phyloP scores from a whole-genome alignment of 768 basidiomycete genomes.

The Termitomyces bulborhizus region DNA sequence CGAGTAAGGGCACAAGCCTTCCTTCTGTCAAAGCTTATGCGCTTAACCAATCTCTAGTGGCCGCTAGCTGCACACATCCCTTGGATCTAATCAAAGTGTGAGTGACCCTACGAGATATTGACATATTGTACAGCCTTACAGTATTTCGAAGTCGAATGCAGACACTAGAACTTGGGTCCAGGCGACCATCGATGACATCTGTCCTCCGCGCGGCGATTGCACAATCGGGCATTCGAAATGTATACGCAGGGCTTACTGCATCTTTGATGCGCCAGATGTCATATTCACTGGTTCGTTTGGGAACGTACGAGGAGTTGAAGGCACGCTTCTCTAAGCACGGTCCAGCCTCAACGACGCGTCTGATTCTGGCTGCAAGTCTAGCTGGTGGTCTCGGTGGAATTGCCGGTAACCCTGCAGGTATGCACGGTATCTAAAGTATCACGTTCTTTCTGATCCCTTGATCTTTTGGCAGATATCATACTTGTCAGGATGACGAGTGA shows the following conservation, averaged over 20 bases:
- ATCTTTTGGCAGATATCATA: constrained; percentile 46
- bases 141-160: constrained; percentile 64
- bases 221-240: constrained; percentile 62
- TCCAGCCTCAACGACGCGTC: constrained; percentile 43
- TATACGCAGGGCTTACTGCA: constrained; percentile 79
- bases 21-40: background rate
- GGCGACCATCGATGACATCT: constrained; percentile 57
- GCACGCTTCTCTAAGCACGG: constrained; percentile 42
- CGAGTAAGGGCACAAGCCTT: constrained; percentile 36
- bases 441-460: background rate
- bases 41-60: constrained; percentile 42
- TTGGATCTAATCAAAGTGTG: constrained; percentile 84
- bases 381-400: constrained; percentile 81
- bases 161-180: constrained; percentile 48
- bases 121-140: background rate
- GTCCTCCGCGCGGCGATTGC: constrained; percentile 61
- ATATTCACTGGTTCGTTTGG: constrained; percentile 81
- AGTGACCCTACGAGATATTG: constrained; percentile 16
- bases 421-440: background rate
- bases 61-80: constrained; percentile 77
- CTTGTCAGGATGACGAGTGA: constrained; percentile 90
- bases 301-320: constrained; percentile 78
- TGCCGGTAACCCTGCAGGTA: constrained; percentile 80
- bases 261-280: constrained; percentile 88
- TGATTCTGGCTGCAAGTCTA: constrained; percentile 59